phyloP scores from a whole-genome alignment of 768 basidiomycete genomes.

The Podaxis sp. region DNA sequence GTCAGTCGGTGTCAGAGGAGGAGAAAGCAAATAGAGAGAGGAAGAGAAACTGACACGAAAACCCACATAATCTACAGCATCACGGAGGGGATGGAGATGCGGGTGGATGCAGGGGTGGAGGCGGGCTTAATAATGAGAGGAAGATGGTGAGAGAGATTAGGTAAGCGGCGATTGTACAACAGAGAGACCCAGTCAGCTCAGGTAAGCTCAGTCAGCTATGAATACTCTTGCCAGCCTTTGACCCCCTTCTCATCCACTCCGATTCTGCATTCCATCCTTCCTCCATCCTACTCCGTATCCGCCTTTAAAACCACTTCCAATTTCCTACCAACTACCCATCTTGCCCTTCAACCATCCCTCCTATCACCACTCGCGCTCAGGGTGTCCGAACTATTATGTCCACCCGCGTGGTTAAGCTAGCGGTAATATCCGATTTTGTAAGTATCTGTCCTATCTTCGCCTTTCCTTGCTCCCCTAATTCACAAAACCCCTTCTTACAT shows the following conservation, averaged over 20 bases:
- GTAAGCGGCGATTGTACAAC: conserved; percentile 2
- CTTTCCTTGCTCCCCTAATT: conserved; percentile 13
- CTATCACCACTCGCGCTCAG: conserved; percentile 15
- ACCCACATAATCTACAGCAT: neutral
- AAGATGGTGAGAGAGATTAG: neutral
- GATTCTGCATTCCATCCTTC: conserved; percentile 17
- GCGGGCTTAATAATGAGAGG: neutral
- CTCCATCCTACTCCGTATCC: neutral
- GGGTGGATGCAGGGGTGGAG: neutral
- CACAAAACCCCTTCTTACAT: neutral
- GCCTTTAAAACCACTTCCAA: neutral
- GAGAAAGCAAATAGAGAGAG: neutral
- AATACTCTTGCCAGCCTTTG: conserved; percentile 19
- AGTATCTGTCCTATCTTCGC: conserved; percentile 18
- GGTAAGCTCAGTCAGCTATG: conserved; percentile 31
- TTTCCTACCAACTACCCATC: neutral
- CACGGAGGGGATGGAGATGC: conserved; percentile 12
- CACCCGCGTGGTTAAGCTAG: conserved; percentile 44
- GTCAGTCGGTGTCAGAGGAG: neutral
- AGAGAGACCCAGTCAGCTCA: conserved; percentile 1
- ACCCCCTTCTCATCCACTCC: conserved; percentile 28
- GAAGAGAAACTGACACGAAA: neutral
- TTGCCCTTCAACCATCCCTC: conserved; percentile 16
- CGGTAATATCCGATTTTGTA: conserved; percentile 51
- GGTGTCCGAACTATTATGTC: conserved; percentile 29